phyloP scores from a whole-genome alignment of 441 rosid genomes.

The Aquilaria agallochum region DNA sequence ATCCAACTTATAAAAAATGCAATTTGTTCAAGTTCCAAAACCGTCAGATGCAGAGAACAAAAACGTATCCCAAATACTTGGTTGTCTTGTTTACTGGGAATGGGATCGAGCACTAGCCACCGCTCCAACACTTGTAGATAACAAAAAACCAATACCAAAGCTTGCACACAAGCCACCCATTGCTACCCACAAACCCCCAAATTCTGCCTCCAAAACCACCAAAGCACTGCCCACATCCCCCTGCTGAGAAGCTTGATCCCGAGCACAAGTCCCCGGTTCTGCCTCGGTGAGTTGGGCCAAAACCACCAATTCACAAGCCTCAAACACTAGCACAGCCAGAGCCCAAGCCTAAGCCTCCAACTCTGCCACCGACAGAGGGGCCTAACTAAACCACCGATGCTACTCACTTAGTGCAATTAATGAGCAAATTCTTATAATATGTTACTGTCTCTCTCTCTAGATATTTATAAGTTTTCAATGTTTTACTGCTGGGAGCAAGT shows the following conservation, averaged over 20 bases:
- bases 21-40: background rate
- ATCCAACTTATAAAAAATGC: background rate
- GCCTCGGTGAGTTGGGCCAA: background rate
- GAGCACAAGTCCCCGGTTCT: slow-evolving; percentile 1
- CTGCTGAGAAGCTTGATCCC: slow-evolving; percentile 4
- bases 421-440: too few relatives aligned
- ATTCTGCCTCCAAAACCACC: slow-evolving; percentile 4
- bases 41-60: slow-evolving; percentile 4
- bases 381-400: too few relatives aligned
- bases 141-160: background rate
- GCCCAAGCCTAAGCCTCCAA: slow-evolving; percentile 3
- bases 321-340: background rate
- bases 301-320: background rate
- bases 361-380: slow-evolving; percentile 5
- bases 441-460: too few relatives aligned
- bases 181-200: background rate
- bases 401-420: too few relatives aligned
- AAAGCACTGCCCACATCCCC: background rate
- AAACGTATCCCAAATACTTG: slow-evolving; percentile 12
- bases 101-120: background rate
- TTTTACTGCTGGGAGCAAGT: too few relatives aligned
- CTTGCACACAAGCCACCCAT: slow-evolving; percentile 7
- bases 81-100: slow-evolving; percentile 6
- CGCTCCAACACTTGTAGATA: slow-evolving; percentile 5
- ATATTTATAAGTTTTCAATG: too few relatives aligned